Evolutionary conservation across 305 asterid species (phyloP).

Genomic region (Ilex paraguariensis): DNA sequence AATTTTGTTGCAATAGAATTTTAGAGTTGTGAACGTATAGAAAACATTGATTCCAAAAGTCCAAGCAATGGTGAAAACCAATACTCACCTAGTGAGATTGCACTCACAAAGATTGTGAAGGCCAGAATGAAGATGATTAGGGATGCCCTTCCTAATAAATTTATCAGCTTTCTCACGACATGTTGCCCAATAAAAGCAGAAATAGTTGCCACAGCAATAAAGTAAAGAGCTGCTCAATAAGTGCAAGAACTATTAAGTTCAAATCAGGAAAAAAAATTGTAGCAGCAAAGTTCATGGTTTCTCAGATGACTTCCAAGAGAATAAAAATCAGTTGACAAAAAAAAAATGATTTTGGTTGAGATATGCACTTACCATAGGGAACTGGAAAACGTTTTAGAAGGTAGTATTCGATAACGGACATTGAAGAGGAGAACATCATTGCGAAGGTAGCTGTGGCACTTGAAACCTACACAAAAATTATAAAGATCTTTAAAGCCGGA

Average conservation of each 20-base stretch:
- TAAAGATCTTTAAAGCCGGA: no score
- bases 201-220: conserved; percentile 49
- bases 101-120: conserved; percentile 53
- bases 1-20: no score
- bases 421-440: conserved; percentile 97
- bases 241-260: neutral
- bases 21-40: no score
- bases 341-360: neutral
- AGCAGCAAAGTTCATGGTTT: neutral
- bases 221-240: conserved; percentile 52
- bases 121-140: conserved; percentile 65
- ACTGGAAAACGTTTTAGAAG: conserved; percentile 90
- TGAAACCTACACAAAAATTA: conserved; percentile 59
- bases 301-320: neutral
- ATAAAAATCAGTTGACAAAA: no score
- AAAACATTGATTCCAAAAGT: no score
- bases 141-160: conserved; percentile 59
- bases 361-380: conserved; percentile 65
- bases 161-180: conserved; percentile 52
- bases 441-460: conserved; percentile 98
- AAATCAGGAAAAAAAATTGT: no score
- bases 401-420: conserved; percentile 96
- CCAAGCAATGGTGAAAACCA: no score
- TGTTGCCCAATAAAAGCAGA: conserved; percentile 70
- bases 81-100: conserved; percentile 51